Evolutionary conservation across 1,284 basidiomycete genomes (phyloP), one percentile per base, ranked within the genome.

Genomic region (Ceratobasidium sp.): DNA sequence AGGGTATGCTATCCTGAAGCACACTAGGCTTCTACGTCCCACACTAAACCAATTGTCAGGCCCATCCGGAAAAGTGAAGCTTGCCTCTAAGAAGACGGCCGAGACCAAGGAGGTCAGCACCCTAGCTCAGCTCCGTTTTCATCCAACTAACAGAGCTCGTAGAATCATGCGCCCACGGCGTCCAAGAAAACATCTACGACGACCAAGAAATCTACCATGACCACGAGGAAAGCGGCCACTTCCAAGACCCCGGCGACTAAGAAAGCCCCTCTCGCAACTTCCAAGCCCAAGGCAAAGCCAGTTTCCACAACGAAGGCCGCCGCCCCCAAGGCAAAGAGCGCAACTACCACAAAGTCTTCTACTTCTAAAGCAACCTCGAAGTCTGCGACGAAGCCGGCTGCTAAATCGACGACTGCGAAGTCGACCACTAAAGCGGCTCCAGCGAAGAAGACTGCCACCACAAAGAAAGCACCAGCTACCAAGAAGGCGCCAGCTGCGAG

Each of bases 391-490:
- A 89, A 89, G 52, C 86, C 86, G n/a, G 84, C 84, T 0, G 82
- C 83, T 2, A 87, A 86, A 59, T 82, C 87, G 3, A 57, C 54
- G 9, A 80, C 84, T 34, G 91, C 91, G 81, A 86, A 86, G 78
- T 90, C 70, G 40, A 66, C 90, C n/a, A 91, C 88, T 80, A 86
- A 92, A 74, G 89, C 90, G 25, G 88, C 91, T 13, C 87, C 91
- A 11, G 81, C 91, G 51, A 91, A 88, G 90, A 91, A 81, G 76
- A 84, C 78, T 19, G 81, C 85, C 70, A 81, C 85, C 15, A 80
- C 85, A 34, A 92, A 89, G 83, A 92, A 89, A 80, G 85, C 91
- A 6, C 86, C 90, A 13, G 86, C 89, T 8, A 92, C 88, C 83
- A 91, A 89, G 78, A 79, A 77, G 74, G 77, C 77, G 32, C 85